A percentile compares a stretch with the other conserved stretches of the same genome.
phyloP scores from a whole-genome alignment of 768 basidiomycete genomes.

The Mycena rebaudengoi region DNA sequence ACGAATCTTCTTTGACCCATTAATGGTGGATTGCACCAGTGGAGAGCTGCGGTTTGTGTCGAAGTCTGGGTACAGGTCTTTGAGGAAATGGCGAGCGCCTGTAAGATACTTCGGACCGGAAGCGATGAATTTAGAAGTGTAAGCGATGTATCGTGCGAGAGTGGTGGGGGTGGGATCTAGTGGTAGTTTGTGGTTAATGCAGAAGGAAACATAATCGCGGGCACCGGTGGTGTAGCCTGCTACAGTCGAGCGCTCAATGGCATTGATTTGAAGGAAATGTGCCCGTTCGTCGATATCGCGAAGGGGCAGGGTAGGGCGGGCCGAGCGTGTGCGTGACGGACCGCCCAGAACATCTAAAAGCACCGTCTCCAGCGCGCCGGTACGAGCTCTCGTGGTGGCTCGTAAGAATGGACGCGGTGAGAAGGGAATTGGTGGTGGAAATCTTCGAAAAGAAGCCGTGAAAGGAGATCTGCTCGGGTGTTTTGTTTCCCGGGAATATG shows the following conservation, averaged over 20 bases:
- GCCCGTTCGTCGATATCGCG: conserved; percentile 23
- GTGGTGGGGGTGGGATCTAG: conserved; percentile 32
- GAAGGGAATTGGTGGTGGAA: conserved; percentile 21
- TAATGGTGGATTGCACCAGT: conserved; percentile 28
- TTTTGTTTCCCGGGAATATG: conserved; percentile 29
- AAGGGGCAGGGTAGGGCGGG: conserved; percentile 21
- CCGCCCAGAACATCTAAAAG: conserved; percentile 29
- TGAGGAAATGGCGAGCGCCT: conserved; percentile 33
- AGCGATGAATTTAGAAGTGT: conserved; percentile 25
- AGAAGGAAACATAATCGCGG: conserved; percentile 31
- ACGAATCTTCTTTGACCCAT: conserved; percentile 26
- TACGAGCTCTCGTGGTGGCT: conserved; percentile 26
- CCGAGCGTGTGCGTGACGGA: conserved; percentile 1
- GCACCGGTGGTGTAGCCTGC: conserved; percentile 31
- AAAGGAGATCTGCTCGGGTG: conserved; percentile 27
- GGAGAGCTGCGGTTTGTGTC: conserved; percentile 24
- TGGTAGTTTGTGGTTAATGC: conserved; percentile 15
- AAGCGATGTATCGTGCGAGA: conserved; percentile 29
- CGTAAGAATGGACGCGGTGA: conserved; percentile 30
- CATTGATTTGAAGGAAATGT: conserved; percentile 25
- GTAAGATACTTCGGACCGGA: conserved; percentile 32
- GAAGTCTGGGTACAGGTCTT: conserved; percentile 34
- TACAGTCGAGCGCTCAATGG: conserved; percentile 27
- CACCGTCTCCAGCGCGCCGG: conserved; percentile 27
- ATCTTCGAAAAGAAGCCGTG: conserved; percentile 25